These are phyloP conservation scores for Sapria himalayana DNA, from an alignment of 345 rosid genomes.

Conservation along the genomic window DNA sequence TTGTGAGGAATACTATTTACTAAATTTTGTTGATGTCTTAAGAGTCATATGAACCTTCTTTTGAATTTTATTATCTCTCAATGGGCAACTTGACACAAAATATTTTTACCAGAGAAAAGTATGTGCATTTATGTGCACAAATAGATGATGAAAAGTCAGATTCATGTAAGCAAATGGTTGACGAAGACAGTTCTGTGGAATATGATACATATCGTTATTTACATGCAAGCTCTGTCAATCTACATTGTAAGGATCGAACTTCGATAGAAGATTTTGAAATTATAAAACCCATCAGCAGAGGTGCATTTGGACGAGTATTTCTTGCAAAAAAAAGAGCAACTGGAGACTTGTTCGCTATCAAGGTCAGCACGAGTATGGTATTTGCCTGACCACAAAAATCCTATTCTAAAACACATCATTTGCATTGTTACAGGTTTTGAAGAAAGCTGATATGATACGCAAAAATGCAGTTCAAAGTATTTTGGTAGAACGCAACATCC, in stretches of 20 bases:
- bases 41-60: too few species aligned
- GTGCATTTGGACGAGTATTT: constrained; percentile 90
- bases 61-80: too few species aligned
- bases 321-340: constrained; percentile 82
- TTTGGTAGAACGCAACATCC: constrained; percentile 81
- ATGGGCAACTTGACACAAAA: too few species aligned
- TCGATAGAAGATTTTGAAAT: constrained; percentile 97
- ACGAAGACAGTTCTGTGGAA: constrained; percentile 70
- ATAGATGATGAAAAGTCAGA: constrained; percentile 69
- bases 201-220: constrained; percentile 62
- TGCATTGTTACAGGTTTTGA: constrained; percentile 42
- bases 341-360: constrained; percentile 87
- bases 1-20: too few species aligned
- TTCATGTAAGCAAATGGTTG: constrained; percentile 33
- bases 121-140: constrained; percentile 48
- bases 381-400: too few species aligned
- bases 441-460: constrained; percentile 90
- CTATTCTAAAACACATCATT: neutral
- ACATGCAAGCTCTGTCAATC: constrained; percentile 71
- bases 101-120: constrained; percentile 97
- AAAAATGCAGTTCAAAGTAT: constrained; percentile 97
- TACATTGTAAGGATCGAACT: constrained; percentile 62
- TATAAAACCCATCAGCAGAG: constrained; percentile 91
- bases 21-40: too few species aligned
- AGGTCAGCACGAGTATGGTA: constrained; percentile 55